Conservation (phyloP, 805 yeast genomes). For the Myxozyma mucilagina region DNA sequence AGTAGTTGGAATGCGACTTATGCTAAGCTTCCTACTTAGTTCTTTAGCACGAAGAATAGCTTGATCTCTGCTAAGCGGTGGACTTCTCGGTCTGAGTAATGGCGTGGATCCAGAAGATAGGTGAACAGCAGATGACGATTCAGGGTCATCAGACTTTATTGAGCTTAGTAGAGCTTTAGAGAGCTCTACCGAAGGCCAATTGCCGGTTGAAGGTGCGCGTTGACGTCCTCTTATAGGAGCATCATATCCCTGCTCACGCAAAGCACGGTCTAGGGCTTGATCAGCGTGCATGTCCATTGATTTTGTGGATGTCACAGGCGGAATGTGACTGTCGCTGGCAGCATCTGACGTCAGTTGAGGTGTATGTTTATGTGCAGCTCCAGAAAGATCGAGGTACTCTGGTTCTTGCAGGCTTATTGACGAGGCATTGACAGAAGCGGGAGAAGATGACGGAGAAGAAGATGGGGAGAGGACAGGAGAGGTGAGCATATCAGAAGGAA, state of each 20-base stretch:
- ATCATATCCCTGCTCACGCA: conserved; percentile 1
- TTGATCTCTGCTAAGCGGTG: conserved; percentile 40
- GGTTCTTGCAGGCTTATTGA: conserved; percentile 45
- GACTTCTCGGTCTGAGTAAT: conserved; percentile 30
- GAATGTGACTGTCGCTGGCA: conserved; percentile 33
- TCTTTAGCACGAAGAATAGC: conserved; percentile 61
- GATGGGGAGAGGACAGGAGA: conserved; percentile 83
- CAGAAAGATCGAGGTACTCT: conserved; percentile 51
- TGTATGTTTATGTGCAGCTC: conserved; percentile 6
- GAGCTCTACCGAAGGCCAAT: conserved; percentile 29
- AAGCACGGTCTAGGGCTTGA: conserved; percentile 8
- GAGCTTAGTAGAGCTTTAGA: conserved; percentile 22
- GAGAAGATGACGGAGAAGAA: conserved; percentile 41
- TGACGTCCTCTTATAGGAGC: conserved; percentile 5
- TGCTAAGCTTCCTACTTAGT: conserved; percentile 61
- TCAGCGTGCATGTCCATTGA: conserved; percentile 9
- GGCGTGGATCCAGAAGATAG: conserved; percentile 26
- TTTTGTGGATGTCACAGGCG: conserved; percentile 3
- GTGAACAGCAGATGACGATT: conserved; percentile 20
- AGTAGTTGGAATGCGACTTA: conserved; percentile 68
- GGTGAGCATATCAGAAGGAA: conserved; percentile 77
- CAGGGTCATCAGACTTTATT: conserved; percentile 23
- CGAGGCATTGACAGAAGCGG: conserved; percentile 26
- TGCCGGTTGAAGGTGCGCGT: conserved; percentile 17
- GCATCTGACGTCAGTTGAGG: conserved; percentile 11